These are phyloP conservation scores for Solanum commersonii DNA, from an alignment of 257 asterid species.

Conservation along the genomic window DNA sequence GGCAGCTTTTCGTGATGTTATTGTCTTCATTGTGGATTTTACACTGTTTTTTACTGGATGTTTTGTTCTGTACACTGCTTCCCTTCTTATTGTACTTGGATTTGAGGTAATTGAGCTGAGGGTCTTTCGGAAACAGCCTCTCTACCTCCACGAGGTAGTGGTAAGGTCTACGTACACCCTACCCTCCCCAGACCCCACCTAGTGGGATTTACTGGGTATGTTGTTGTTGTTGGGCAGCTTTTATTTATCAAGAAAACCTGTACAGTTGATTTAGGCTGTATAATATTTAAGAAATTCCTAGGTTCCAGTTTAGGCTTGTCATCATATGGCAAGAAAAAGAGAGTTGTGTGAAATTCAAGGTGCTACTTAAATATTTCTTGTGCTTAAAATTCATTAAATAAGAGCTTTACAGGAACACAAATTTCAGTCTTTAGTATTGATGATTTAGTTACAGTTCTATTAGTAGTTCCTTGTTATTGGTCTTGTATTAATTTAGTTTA, in stretches of 20 bases:
- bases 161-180: no score
- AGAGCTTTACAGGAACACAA: background rate
- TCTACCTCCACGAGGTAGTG: no score
- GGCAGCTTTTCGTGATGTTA: background rate
- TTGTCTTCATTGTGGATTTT: no score
- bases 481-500: background rate
- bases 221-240: background rate
- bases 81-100: no score
- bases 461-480: background rate
- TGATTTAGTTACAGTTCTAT: background rate
- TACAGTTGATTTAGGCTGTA: background rate
- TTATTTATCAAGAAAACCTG: background rate
- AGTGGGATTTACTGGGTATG: no score
- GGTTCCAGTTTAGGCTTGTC: background rate
- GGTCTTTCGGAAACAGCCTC: no score
- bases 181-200: no score
- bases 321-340: background rate
- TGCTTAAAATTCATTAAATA: background rate
- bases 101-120: no score
- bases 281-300: background rate
- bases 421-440: background rate
- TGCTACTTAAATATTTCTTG: background rate
- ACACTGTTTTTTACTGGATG: no score
- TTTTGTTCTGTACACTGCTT: no score
- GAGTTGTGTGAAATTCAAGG: background rate